Conservation (phyloP, 768 basidiomycete genomes). For the Mycena belliarum region DNA sequence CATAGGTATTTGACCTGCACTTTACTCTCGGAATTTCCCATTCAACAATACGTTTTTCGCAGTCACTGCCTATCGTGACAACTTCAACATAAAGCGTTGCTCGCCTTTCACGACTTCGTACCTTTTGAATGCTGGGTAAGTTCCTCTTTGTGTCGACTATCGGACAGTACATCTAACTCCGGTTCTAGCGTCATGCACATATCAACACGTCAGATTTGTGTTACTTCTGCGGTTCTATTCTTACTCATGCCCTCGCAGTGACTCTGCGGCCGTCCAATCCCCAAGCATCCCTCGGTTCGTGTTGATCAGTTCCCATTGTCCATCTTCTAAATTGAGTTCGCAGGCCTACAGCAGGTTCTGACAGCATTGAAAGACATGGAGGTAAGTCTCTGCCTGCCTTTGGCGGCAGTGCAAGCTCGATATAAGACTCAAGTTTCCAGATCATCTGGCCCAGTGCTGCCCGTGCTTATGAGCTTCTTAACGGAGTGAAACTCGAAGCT, state of each 20-base stretch:
- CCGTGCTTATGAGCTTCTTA: conserved; percentile 64
- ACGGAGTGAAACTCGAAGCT: conserved; percentile 62
- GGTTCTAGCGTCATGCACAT: conserved; percentile 74
- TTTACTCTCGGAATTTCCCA: conserved; percentile 2
- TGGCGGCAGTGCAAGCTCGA: no score
- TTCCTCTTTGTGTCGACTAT: conserved; percentile 4
- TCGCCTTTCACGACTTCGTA: conserved; percentile 72
- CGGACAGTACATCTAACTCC: conserved; percentile 18
- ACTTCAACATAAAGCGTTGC: conserved; percentile 57
- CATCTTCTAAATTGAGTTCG: background rate
- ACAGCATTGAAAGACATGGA: conserved; percentile 66
- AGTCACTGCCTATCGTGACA: conserved; percentile 64
- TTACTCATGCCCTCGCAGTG: conserved; percentile 44
- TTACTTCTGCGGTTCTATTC: conserved; percentile 10
- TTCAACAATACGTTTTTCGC: conserved; percentile 3
- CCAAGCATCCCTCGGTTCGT: conserved; percentile 59
- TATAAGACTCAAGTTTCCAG: no score
- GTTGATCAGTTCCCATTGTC: background rate
- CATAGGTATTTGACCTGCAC: conserved; percentile 42
- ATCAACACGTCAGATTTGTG: conserved; percentile 55
- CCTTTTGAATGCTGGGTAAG: conserved; percentile 72
- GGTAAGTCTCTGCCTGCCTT: conserved; percentile 48
- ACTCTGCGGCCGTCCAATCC: conserved; percentile 70
- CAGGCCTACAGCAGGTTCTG: conserved; percentile 58
- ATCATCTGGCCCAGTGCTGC: conserved; percentile 71